Base-by-base conservation (phyloP, 2,329 filamentous ascomycete species). In the Penicillium sp. region DNA sequence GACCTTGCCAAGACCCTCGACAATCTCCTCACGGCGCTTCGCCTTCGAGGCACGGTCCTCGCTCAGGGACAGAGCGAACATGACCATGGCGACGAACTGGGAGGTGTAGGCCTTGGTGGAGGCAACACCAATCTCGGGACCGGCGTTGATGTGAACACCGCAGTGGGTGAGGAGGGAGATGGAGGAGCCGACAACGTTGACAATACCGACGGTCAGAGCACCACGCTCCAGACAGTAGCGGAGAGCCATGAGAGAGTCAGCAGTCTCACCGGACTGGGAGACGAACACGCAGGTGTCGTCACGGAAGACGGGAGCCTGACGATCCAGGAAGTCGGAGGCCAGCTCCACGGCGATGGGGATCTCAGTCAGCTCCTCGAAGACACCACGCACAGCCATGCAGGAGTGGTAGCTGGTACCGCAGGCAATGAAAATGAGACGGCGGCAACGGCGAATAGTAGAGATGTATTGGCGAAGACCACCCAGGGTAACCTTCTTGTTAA, bases 61-160 rank as follows among this genome's bases (percentile, higher is more conserved):
- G 75, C 92, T 95, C 61, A 99, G 87, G 33, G 93, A 97, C 67
- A 99, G 85, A 7, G 95, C 95, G 75, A 99, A 98, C 95, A 99
- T 99, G 82, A 98, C 91, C 93, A 99, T 97, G 78, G 95, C 96
- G 75, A 99, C 92, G 80, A 98, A 99, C 79, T 99, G 95, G 51
- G 95, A 98, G 15, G 95, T 99, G 84, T 99, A 99, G 42, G 95
- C 95, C 86, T 99, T 99, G 80, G 95, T 99, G 51, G 94, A 98
- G 63, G 95, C 95, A 68, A 99, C 95, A 88, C 95, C 95, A 67
- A 99, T 98, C 81, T 99, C 95, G 58, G 95, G 95, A 60, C 95
- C 95, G 70, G 95, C 95, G 81, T 99, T 99, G 85, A 99, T 93
- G 85, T 99, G 95, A 59, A 99, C 95, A 93, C 95, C 95, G 75